Percentiles rank a stretch among this genome's conserved stretches.
Conservation (phyloP, 495 filamentous ascomycete species). For the Hypoxylon perforatum region DNA sequence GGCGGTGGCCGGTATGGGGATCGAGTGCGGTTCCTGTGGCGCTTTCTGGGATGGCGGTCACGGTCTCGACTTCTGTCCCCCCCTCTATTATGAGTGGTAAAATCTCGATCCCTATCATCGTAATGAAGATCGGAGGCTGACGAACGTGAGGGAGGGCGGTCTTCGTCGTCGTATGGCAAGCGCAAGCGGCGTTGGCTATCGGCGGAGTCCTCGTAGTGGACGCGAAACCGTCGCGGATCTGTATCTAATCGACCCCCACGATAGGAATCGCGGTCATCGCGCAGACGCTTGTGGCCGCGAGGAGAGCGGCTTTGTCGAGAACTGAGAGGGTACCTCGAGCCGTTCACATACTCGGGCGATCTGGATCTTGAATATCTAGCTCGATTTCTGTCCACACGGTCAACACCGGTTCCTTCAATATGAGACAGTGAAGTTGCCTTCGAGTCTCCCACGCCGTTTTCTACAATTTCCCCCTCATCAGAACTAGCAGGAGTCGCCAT, state of each 20-base stretch:
- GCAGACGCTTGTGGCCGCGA: slow-evolving; percentile 75
- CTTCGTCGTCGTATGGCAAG: slow-evolving; percentile 72
- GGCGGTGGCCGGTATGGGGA: slow-evolving; percentile 64
- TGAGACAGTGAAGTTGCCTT: slow-evolving; percentile 68
- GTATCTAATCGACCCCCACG: slow-evolving; percentile 56
- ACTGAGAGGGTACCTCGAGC: slow-evolving; percentile 76
- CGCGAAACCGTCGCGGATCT: slow-evolving; percentile 68
- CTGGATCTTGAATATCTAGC: slow-evolving; percentile 76
- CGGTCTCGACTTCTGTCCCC: slow-evolving; percentile 39
- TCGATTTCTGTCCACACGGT: slow-evolving; percentile 75
- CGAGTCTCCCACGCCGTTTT: slow-evolving; percentile 70
- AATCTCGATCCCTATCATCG: slow-evolving; percentile 62
- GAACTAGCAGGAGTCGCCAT: slow-evolving; percentile 67
- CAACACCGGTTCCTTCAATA: slow-evolving; percentile 67
- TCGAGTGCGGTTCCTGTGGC: slow-evolving; percentile 73
- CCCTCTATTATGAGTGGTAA: slow-evolving; percentile 31
- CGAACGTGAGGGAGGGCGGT: slow-evolving; percentile 65
- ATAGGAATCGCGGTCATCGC: slow-evolving; percentile 71
- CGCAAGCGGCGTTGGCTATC: slow-evolving; percentile 58
- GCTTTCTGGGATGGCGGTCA: slow-evolving; percentile 66
- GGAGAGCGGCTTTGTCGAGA: slow-evolving; percentile 57
- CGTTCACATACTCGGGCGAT: slow-evolving; percentile 77
- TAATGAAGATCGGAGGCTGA: slow-evolving; percentile 60
- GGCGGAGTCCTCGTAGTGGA: slow-evolving; percentile 67
- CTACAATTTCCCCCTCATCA: slow-evolving; percentile 90